Percentiles rank a stretch among this genome's conserved stretches.
Conservation (phyloP, 768 basidiomycete genomes). For the Pholiota microspora region DNA sequence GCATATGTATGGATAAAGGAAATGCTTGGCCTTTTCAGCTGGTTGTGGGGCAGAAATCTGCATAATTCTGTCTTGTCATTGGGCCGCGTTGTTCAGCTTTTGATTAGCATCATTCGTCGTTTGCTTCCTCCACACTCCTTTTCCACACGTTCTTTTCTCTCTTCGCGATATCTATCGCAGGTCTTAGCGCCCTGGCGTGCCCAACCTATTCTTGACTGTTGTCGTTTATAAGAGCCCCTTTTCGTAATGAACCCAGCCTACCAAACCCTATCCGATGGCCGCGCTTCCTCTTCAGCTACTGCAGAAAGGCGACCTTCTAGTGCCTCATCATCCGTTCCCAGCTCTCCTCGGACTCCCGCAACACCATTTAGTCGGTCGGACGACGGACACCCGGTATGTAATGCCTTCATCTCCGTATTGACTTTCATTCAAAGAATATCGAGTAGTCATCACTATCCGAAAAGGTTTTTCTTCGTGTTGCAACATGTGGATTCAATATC, state of each 20-base stretch:
- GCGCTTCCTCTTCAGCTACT: not conserved
- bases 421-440: not conserved
- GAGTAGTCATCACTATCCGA: constrained; percentile 28
- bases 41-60: not conserved
- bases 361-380: constrained; percentile 10
- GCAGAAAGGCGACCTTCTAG: not conserved
- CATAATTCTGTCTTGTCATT: not conserved
- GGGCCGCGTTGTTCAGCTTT: not conserved
- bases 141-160: not conserved
- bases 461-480: constrained; percentile 21
- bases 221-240: not conserved
- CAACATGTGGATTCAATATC: not conserved
- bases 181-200: not conserved
- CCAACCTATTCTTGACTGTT: not conserved
- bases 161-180: not conserved
- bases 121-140: not conserved
- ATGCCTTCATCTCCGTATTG: not conserved
- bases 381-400: constrained; percentile 15
- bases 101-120: not conserved
- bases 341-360: not conserved
- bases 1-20: not conserved
- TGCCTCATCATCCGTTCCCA: not conserved
- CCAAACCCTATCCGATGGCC: not conserved
- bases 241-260: not conserved
- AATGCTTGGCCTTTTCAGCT: not conserved